Conservation (phyloP, 2,329 filamentous ascomycete genomes). For the Diaporthe sp. region DNA sequence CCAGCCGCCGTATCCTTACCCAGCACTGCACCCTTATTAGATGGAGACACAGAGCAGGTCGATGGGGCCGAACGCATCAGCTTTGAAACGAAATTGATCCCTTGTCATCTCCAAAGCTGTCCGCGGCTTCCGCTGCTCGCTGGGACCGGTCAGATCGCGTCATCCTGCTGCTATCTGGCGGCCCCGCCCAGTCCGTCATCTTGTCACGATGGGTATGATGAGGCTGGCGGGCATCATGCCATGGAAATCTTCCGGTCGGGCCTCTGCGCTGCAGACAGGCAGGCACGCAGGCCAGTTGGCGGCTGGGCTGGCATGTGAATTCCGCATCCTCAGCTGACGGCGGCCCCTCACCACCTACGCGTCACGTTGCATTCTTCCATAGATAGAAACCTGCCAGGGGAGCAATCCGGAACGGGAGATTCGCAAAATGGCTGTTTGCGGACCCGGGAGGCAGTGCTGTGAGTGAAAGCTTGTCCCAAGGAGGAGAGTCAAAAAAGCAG, state of each 20-base stretch:
- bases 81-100: slow-evolving; percentile 32
- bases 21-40: slow-evolving; percentile 28
- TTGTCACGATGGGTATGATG: slow-evolving; percentile 25
- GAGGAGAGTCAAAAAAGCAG: slow-evolving; percentile 26
- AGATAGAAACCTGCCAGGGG: slow-evolving; percentile 4
- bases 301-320: slow-evolving; percentile 32
- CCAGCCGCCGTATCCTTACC: not conserved
- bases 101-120: slow-evolving; percentile 30
- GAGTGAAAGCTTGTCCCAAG: slow-evolving; percentile 24
- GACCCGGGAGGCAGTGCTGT: slow-evolving; percentile 28
- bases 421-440: slow-evolving; percentile 7
- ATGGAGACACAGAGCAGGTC: slow-evolving; percentile 1
- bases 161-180: slow-evolving; percentile 27
- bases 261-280: not conserved
- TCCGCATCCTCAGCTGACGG: slow-evolving; percentile 1
- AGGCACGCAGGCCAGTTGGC: not conserved
- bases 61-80: not conserved
- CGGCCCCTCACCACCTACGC: not conserved
- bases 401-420: slow-evolving; percentile 7
- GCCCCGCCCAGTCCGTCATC: slow-evolving; percentile 27
- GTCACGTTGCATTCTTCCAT: slow-evolving; percentile 26
- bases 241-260: slow-evolving; percentile 34
- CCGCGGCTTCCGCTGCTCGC: slow-evolving; percentile 35
- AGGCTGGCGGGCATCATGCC: slow-evolving; percentile 38
- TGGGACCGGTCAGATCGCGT: slow-evolving; percentile 16